Conservation (phyloP, 768 basidiomycete genomes). For the Leccinum longicurvipes region DNA sequence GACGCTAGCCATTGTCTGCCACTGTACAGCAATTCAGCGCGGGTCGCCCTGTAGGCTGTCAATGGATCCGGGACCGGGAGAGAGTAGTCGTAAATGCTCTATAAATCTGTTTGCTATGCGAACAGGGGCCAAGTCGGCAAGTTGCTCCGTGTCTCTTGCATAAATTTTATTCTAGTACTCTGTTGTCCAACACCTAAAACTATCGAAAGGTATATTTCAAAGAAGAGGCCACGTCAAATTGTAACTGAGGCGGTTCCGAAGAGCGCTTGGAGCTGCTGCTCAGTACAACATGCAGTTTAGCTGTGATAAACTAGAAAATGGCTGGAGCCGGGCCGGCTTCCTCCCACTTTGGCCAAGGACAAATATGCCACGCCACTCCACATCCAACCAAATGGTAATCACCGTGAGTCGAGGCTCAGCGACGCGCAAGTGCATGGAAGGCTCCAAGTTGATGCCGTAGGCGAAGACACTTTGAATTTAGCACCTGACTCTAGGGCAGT, state of each 20-base stretch:
- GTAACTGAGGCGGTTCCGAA: background rate
- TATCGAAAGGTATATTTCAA: background rate
- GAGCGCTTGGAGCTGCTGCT: background rate
- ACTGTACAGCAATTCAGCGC: background rate
- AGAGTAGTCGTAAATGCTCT: background rate
- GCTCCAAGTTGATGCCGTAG: background rate
- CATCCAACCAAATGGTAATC: slow-evolving; percentile 12
- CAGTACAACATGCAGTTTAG: background rate
- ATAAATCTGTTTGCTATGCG: background rate
- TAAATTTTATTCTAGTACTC: too few species aligned
- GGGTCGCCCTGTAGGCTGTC: background rate
- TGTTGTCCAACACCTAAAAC: too few species aligned
- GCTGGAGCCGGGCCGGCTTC: background rate
- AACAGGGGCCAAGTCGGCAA: background rate
- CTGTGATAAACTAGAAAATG: background rate
- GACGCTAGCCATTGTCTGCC: background rate
- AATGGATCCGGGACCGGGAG: background rate
- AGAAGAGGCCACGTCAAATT: background rate
- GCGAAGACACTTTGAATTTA: background rate
- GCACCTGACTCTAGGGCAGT: background rate
- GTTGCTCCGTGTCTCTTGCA: background rate
- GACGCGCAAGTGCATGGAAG: background rate
- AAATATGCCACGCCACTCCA: background rate
- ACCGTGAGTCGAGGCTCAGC: slow-evolving; percentile 6
- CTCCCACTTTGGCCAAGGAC: too few species aligned